Evolutionary conservation across 176 grass and related monocot genomes (phyloP).

Genomic region (Hordeum vulgare): DNA sequence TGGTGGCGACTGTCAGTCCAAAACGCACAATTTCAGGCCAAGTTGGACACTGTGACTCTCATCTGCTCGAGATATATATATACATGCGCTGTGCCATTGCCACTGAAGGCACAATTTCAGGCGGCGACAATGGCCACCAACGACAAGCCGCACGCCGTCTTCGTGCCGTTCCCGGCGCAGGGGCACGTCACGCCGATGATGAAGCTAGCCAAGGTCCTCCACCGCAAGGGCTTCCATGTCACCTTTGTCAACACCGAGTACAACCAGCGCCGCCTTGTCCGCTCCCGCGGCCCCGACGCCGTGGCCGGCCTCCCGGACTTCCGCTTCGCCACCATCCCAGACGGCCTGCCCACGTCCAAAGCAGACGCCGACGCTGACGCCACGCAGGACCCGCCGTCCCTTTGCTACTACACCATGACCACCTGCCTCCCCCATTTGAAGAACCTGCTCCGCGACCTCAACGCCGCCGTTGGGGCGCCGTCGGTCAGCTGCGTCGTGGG

Average conservation of each 20-base stretch:
- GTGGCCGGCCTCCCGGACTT: conserved; percentile 12
- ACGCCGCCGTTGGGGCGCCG: neutral
- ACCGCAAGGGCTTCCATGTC: conserved; percentile 37
- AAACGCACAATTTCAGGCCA: too few species aligned
- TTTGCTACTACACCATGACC: conserved; percentile 28
- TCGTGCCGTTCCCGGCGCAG: conserved; percentile 34
- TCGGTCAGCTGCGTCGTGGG: conserved; percentile 33
- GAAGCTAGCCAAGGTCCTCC: conserved; percentile 48
- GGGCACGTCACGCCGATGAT: conserved; percentile 56
- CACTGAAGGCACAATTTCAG: neutral
- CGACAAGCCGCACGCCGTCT: conserved; percentile 32
- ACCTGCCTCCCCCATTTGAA: conserved; percentile 28
- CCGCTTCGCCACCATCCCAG: conserved; percentile 30
- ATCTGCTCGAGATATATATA: neutral
- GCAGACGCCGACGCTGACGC: conserved; percentile 32
- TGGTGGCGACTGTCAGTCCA: too few species aligned
- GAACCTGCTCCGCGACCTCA: neutral
- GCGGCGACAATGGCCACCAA: neutral
- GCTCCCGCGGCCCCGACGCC: neutral
- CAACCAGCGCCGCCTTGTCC: conserved; percentile 33
- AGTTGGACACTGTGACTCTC: neutral
- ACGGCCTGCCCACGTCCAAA: conserved; percentile 18
- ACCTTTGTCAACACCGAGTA: conserved; percentile 64
- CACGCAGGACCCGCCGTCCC: conserved; percentile 5
- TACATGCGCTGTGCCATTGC: too few species aligned